Conservation (phyloP, 352 stramenopile genomes). For the Phytopythium kandeliae region DNA sequence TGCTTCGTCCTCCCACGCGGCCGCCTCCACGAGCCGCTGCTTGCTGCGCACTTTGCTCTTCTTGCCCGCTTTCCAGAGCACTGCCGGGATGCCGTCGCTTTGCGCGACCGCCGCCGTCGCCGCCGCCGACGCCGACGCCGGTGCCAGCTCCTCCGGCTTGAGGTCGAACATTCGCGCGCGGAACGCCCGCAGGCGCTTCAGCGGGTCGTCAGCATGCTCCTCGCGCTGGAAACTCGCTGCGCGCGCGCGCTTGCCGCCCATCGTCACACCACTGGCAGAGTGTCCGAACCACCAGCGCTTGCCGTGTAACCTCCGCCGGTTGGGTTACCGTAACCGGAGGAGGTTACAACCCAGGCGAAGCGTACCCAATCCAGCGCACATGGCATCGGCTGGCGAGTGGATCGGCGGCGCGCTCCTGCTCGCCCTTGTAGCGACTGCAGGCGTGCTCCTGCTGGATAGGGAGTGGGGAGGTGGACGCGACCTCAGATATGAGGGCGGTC, state of each 20-base stretch:
- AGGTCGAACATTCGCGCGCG: conserved; percentile 53
- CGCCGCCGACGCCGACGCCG: neutral
- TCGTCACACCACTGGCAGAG: too few species aligned
- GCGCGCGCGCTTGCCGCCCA: conserved; percentile 28
- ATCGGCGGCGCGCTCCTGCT: neutral
- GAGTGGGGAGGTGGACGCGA: too few species aligned
- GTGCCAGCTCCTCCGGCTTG: conserved; percentile 9
- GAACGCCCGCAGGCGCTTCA: conserved; percentile 42
- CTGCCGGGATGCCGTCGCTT: conserved; percentile 23
- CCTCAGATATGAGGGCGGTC: too few species aligned
- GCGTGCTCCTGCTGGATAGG: neutral
- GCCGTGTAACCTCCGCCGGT: too few species aligned
- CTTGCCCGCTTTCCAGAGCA: conserved; percentile 33
- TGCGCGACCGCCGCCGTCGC: neutral
- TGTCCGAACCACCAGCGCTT: too few species aligned
- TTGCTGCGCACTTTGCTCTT: conserved; percentile 24
- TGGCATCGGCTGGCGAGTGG: too few species aligned
- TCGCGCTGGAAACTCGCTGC: conserved; percentile 20
- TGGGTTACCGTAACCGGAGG: too few species aligned
- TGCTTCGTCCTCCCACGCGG: conserved; percentile 17
- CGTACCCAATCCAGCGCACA: too few species aligned
- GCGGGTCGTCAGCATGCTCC: conserved; percentile 20
- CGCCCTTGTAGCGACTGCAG: neutral
- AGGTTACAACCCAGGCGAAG: too few species aligned
- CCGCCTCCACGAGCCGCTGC: conserved; percentile 3